phyloP scores from a whole-genome alignment of 225 moss, liverwort and hornwort genomes.

The Climacium dendroides region DNA sequence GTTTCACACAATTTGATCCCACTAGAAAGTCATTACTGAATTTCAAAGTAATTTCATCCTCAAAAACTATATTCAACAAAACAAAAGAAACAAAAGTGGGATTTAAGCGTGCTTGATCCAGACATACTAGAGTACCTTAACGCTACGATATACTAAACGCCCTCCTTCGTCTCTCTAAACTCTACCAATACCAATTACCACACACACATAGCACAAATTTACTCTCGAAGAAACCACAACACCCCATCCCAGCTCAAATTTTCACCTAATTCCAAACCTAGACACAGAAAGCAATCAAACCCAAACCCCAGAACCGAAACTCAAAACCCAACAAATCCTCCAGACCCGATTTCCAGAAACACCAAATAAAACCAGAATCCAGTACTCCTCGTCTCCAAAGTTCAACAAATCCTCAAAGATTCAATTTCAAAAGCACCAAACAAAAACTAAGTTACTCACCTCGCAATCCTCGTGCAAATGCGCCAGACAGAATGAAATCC shows the following conservation, averaged over 20 bases:
- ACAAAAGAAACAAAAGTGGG: background rate
- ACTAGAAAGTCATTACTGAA: background rate
- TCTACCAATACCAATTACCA: background rate
- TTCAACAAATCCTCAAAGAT: background rate
- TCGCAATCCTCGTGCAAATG: background rate
- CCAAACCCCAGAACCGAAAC: background rate
- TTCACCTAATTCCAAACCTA: background rate
- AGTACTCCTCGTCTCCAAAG: background rate
- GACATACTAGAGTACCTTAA: background rate
- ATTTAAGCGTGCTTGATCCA: background rate
- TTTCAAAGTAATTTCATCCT: background rate
- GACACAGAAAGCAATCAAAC: background rate
- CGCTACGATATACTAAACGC: background rate
- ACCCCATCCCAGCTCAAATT: background rate
- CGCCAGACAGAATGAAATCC: background rate
- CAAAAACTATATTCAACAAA: background rate
- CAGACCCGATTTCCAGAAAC: background rate
- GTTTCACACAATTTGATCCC: background rate
- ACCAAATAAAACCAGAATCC: background rate
- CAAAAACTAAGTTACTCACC: background rate
- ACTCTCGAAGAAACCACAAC: background rate
- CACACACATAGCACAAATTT: background rate
- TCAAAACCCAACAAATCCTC: background rate
- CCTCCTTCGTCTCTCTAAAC: background rate
- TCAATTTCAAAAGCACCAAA: background rate